A percentile compares a stretch with the other conserved stretches of the same genome.
phyloP scores from a whole-genome alignment of 1,284 basidiomycete genomes.

The Cryptococcus sp. region DNA sequence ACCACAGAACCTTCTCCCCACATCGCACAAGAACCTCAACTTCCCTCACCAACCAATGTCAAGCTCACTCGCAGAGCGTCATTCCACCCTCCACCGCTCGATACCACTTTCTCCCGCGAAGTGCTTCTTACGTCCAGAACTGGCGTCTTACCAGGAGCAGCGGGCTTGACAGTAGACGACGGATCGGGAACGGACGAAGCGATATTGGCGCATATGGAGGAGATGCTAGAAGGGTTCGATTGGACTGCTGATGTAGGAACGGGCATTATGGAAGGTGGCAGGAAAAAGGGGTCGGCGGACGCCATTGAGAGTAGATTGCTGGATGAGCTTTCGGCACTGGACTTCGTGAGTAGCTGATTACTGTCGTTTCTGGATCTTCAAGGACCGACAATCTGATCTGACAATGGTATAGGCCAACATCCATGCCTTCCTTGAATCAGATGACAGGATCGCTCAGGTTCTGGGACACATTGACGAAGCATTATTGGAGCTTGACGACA shows the following conservation, averaged over 20 bases:
- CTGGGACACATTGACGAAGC: conserved; percentile 86
- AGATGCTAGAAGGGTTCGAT: conserved; percentile 98
- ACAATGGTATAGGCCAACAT: conserved; percentile 76
- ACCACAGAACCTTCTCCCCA: conserved; percentile 39
- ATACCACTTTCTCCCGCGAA: conserved; percentile 58
- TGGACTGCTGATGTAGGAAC: conserved; percentile 57
- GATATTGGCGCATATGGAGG: conserved; percentile 87
- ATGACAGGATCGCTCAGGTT: conserved; percentile 77
- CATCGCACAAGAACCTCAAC: conserved; percentile 17
- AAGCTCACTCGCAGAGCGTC: conserved; percentile 39
- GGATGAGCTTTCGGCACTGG: conserved; percentile 84
- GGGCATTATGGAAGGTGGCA: conserved; percentile 19
- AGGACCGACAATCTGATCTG: not conserved
- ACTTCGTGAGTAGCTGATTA: conserved; percentile 64
- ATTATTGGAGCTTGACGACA: conserved; percentile 77
- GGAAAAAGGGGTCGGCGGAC: conserved; percentile 69
- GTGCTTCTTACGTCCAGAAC: conserved; percentile 62
- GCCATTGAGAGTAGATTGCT: conserved; percentile 81
- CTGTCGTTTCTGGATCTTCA: not conserved
- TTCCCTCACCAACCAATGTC: conserved; percentile 12
- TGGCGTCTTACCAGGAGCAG: conserved; percentile 39
- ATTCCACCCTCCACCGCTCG: conserved; percentile 49
- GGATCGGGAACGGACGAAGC: conserved; percentile 71
- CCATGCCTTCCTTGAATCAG: conserved; percentile 93
- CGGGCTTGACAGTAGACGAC: conserved; percentile 44